Percentiles rank a stretch among this genome's conserved stretches.
These are phyloP conservation scores for Fragilariopsis cylindrus DNA, from an alignment of 108 stramenopile genomes.

Conservation along the genomic window DNA sequence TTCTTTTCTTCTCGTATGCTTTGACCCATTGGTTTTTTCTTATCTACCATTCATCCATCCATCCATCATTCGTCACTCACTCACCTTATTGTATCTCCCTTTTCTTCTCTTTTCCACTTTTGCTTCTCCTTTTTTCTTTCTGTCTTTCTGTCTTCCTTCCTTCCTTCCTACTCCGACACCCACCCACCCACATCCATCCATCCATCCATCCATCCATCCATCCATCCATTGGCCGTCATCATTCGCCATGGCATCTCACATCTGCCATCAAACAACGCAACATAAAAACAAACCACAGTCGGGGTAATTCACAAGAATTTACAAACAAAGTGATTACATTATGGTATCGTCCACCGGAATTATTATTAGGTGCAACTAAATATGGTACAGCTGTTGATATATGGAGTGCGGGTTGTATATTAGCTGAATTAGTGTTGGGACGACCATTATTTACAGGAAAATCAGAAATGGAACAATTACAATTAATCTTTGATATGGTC, in stretches of 20 bases:
- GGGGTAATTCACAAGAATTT: constrained; percentile 45
- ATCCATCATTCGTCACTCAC: not conserved
- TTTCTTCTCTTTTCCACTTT: constrained; percentile 5
- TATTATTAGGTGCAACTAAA: constrained; percentile 78
- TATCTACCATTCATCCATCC: not conserved
- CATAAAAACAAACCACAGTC: constrained; percentile 11
- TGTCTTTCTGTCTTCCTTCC: too few relatives aligned
- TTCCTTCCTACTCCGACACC: too few relatives aligned
- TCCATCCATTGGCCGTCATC: not conserved
- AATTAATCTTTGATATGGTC: constrained; percentile 78
- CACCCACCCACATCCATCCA: not conserved
- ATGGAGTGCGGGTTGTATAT: constrained; percentile 96
- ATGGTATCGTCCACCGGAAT: constrained; percentile 92
- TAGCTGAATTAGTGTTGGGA: constrained; percentile 92
- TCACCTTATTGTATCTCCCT: not conserved
- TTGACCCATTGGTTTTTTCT: not conserved
- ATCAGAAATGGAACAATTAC: constrained; percentile 89
- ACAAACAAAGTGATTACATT: constrained; percentile 89
- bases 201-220: constrained; percentile 2
- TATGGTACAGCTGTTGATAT: constrained; percentile 92
- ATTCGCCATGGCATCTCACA: not conserved
- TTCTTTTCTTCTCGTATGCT: not conserved
- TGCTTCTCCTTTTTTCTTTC: not conserved
- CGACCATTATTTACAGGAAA: constrained; percentile 94
- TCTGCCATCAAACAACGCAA: not conserved